Evolutionary conservation across 345 rosid genomes (phyloP), one percentile per base, ranked within the genome.

Genomic region (Pelargonium nanum): DNA sequence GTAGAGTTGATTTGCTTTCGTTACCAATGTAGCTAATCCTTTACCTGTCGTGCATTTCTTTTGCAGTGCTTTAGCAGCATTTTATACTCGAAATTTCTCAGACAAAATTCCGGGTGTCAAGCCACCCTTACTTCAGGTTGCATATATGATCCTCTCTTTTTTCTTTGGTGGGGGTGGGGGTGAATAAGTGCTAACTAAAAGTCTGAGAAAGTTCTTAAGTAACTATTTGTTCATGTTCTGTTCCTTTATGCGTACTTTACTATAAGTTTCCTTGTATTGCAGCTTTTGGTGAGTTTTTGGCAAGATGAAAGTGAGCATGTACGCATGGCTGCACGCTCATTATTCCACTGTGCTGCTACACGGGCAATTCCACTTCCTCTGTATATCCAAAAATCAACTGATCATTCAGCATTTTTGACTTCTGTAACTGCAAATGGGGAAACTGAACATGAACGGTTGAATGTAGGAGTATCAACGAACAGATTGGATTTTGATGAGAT

Each of bases 221-320:
- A n/a, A n/a, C n/a, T n/a, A n/a, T n/a, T n/a, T n/a, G n/a, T n/a
- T n/a, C n/a, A n/a, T n/a, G n/a, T n/a, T n/a, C n/a, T 15, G 48
- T 40, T 34, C 9, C 15, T 40, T 40, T 40, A 0, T 9, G 15
- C 15, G 48, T 40, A 17, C 15, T 40, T 40, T 40, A 40, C 48
- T 40, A 40, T 40, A 40, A 40, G 5, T 40, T 17, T 6, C 48
- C 26, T 65, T n/a, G 53, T 59, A 53, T 62, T 74, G 70, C 83
- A 88, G 94, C 89, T 91, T 67, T 71, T 91, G 68, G 96, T 88
- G 63, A 85, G 96, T 69, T 91, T 86, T 81, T 91, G 97, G 97
- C 96, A 88, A 85, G 89, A 85, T 70, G 86, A 78, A 57, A 85
- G 89, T 67, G 94, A 91, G 56, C 91, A 85, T 70, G 84, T 91